Conservation (phyloP, 495 filamentous ascomycete genomes). For the Tuber borchii region DNA sequence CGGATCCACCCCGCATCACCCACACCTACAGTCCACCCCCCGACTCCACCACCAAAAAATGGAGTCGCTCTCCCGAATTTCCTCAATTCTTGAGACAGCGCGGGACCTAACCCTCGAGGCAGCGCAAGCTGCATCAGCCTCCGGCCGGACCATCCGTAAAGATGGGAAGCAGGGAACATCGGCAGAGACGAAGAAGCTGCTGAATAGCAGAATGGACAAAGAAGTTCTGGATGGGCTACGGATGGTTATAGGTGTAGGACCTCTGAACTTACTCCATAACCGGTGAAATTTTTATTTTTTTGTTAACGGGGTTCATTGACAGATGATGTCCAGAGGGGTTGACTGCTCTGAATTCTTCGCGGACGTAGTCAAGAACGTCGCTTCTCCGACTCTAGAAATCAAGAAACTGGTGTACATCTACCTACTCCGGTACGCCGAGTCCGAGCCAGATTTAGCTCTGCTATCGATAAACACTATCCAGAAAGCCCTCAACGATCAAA, state of each 20-base stretch:
- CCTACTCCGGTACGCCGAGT: constrained; percentile 88
- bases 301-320: constrained; percentile 12
- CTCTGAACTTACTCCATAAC: not conserved
- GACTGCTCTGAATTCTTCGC: constrained; percentile 84
- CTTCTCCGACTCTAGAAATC: constrained; percentile 81
- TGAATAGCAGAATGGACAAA: constrained; percentile 88
- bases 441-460: constrained; percentile 87
- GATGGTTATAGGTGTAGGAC: constrained; percentile 74
- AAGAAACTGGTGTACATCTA: constrained; percentile 98
- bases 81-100: constrained; percentile 88
- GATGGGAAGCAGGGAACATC: constrained; percentile 48
- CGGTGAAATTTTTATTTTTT: not conserved
- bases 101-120: constrained; percentile 96
- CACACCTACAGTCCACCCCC: constrained; percentile 5
- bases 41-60: constrained; percentile 46
- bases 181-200: constrained; percentile 78
- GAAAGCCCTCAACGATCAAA: constrained; percentile 86
- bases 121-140: constrained; percentile 61
- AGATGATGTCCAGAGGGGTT: constrained; percentile 90
- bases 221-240: constrained; percentile 89
- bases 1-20: not conserved
- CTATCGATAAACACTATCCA: constrained; percentile 98
- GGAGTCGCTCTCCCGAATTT: constrained; percentile 96
- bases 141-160: constrained; percentile 48
- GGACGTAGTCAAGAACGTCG: constrained; percentile 91